These are phyloP conservation scores for Dactylorhiza incarnata DNA, from an alignment of 106 monocot species.

Conservation along the genomic window DNA sequence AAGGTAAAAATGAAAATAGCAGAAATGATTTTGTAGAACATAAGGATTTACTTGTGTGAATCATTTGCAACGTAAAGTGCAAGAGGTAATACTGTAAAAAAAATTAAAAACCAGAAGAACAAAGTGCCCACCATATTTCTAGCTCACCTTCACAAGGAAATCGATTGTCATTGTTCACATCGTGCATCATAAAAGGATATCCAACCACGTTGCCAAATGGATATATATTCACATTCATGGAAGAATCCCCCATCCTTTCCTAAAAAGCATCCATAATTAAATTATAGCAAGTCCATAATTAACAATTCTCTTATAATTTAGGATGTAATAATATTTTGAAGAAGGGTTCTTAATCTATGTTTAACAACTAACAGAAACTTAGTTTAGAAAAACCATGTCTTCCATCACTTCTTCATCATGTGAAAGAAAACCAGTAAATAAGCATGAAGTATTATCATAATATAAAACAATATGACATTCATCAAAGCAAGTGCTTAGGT, in stretches of 20 bases:
- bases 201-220: slow-evolving; percentile 14
- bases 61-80: not conserved
- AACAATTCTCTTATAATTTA: not conserved
- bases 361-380: not conserved
- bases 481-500: not conserved
- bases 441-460: not conserved
- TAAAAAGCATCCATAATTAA: slow-evolving; percentile 22
- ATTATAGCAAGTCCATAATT: slow-evolving; percentile 1
- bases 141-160: slow-evolving; percentile 42
- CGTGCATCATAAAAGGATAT: slow-evolving; percentile 33
- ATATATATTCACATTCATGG: slow-evolving; percentile 16
- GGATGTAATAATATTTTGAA: not conserved
- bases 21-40: not conserved
- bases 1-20: not conserved
- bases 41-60: not conserved
- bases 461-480: not conserved
- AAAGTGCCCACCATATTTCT: slow-evolving; percentile 1
- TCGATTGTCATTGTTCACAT: slow-evolving; percentile 20
- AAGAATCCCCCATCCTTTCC: slow-evolving; percentile 38
- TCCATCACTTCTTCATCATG: not conserved
- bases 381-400: not conserved
- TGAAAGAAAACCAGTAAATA: not conserved
- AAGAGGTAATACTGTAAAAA: not conserved
- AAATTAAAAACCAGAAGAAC: not conserved
- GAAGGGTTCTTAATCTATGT: not conserved